A percentile compares a stretch with the other conserved stretches of the same genome.
Conservation (phyloP, 345 rosid genomes). For the Salix caprea region DNA sequence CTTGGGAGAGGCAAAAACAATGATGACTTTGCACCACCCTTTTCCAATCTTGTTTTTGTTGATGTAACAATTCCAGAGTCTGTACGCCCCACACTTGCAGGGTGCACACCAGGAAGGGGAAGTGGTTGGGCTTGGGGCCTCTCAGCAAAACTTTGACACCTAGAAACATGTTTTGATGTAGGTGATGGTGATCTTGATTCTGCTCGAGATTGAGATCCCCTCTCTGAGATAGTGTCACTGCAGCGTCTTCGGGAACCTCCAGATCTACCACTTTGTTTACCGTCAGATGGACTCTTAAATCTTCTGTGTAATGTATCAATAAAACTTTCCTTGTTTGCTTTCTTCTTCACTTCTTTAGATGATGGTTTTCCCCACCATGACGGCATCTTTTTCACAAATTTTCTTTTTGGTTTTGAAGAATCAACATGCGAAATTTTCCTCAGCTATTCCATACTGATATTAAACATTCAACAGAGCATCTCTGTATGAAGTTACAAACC, state of each 20-base stretch:
- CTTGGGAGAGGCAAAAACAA: slow-evolving; percentile 23
- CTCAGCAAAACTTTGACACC: slow-evolving; percentile 32
- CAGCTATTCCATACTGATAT: slow-evolving; percentile 7
- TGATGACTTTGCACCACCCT: slow-evolving; percentile 7
- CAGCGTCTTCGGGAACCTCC: slow-evolving; percentile 15
- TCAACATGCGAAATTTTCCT: slow-evolving; percentile 11
- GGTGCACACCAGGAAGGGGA: slow-evolving; percentile 23
- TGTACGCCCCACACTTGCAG: slow-evolving; percentile 5
- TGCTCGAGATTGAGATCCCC: slow-evolving; percentile 21
- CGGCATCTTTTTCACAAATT: slow-evolving; percentile 36
- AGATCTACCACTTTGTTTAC: slow-evolving; percentile 5
- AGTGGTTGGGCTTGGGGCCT: slow-evolving; percentile 30
- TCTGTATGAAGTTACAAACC: not conserved
- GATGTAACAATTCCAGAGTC: slow-evolving; percentile 20
- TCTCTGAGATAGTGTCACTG: slow-evolving; percentile 15
- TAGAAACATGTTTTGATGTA: slow-evolving; percentile 17
- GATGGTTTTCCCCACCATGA: slow-evolving; percentile 18
- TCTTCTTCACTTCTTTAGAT: slow-evolving; percentile 31
- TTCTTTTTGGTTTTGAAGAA: not conserved
- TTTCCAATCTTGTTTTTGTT: slow-evolving; percentile 6
- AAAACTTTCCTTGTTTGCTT: slow-evolving; percentile 23
- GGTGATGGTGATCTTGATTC: slow-evolving; percentile 28
- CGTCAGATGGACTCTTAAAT: slow-evolving; percentile 20
- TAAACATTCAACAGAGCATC: not conserved
- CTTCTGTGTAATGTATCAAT: slow-evolving; percentile 25